Base-by-base conservation (phyloP, 2,329 filamentous ascomycete genomes). In the Sclerotinia glacialis region DNA sequence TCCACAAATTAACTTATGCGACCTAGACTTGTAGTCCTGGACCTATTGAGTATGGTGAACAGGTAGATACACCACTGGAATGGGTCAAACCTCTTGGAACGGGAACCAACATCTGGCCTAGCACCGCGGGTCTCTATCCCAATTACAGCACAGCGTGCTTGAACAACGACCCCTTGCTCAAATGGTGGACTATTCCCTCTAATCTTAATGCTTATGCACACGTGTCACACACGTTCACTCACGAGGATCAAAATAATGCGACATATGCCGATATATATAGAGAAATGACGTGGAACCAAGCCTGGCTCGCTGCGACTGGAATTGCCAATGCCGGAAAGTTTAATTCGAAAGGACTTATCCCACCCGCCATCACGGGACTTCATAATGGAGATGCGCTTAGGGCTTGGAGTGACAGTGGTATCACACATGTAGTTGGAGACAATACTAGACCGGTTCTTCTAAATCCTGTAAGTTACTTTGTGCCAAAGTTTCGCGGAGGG, bases 151-250 rank as follows among this genome's bases (percentile, higher is more conserved):
- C 46, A 1, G 31, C 56, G 8, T 88, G 86, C 73, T 80, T 79
- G 23, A 73, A 81, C 67, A 73, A 82, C 0, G 85, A 87, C 72
- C 70, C 76, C 3, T 77, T 87, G 12, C 77, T 82, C 53, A 72
- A 77, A n/a, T 88, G 84, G 84, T 86, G 85, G 76, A 75, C 79
- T 34, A 81, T 73, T n/a, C 64, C 78, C 11, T 69, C 69, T 3
- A 86, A 87, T 72, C 78, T 80, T 28, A 80, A 87, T 74, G 76
- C 78, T 14, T 88, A 85, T 73, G 82, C 80, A 9, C 82, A 85
- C 63, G 77, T 88, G n/a, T 86, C 85, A 1, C 86, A 88, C 75
- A 88, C 86, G 0, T 88, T 87, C 74, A 84, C 83, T 3, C 86
- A 88, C 69, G 78, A 82, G 70, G 82, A 83, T 69, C 76, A 86